Percentiles rank a stretch among this genome's conserved stretches.
These are phyloP conservation scores for Amesomyces nigricolor DNA, from an alignment of 2,329 filamentous ascomycete genomes.

Conservation along the genomic window DNA sequence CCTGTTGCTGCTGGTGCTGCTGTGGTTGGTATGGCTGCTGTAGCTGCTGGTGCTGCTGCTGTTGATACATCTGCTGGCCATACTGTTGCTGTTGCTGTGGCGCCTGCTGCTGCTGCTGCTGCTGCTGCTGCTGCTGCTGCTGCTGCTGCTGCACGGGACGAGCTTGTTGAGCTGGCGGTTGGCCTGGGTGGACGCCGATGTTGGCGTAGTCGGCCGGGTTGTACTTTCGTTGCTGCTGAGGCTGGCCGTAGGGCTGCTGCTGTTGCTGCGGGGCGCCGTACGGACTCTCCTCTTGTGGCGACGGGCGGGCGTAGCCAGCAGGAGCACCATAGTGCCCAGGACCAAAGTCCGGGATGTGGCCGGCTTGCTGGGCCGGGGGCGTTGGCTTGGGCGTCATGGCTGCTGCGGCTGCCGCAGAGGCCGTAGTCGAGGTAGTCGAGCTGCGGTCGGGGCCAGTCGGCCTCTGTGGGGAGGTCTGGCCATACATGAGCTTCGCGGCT, in stretches of 20 bases:
- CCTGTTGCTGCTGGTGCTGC: slow-evolving; percentile 29
- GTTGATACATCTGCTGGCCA: slow-evolving; percentile 30
- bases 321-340: slow-evolving; percentile 31
- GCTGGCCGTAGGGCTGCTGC: slow-evolving; percentile 36
- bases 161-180: slow-evolving; percentile 35
- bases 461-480: slow-evolving; percentile 47
- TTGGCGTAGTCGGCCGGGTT: slow-evolving; percentile 73
- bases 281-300: slow-evolving; percentile 32
- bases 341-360: slow-evolving; percentile 33
- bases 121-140: slow-evolving; percentile 35
- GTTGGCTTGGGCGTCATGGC: slow-evolving; percentile 50
- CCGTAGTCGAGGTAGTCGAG: slow-evolving; percentile 45
- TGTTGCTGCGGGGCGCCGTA: slow-evolving; percentile 33
- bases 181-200: slow-evolving; percentile 46
- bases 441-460: slow-evolving; percentile 48
- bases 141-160: slow-evolving; percentile 35
- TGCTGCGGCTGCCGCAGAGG: slow-evolving; percentile 52
- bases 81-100: slow-evolving; percentile 28
- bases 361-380: slow-evolving; percentile 31
- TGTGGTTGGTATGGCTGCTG: slow-evolving; percentile 26
- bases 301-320: slow-evolving; percentile 27
- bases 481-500: slow-evolving; percentile 60
- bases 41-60: slow-evolving; percentile 30
- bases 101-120: slow-evolving; percentile 32
- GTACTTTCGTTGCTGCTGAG: slow-evolving; percentile 61